Percentiles rank a stretch among this genome's conserved stretches.
These are phyloP conservation scores for Cephaloascus fragrans DNA, from an alignment of 805 yeast genomes.

Conservation along the genomic window DNA sequence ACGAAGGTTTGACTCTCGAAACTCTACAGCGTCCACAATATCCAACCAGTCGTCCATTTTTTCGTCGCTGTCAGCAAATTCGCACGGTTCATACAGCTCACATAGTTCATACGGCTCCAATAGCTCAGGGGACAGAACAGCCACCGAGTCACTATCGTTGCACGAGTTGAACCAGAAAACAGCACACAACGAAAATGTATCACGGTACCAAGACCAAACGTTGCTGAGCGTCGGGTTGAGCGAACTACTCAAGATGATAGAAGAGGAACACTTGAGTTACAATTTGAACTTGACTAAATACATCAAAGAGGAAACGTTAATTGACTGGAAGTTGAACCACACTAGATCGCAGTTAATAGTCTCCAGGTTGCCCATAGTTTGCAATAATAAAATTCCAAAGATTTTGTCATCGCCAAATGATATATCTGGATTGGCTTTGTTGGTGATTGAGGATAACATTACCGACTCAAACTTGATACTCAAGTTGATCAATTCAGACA, in stretches of 20 bases:
- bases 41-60: not conserved
- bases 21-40: not conserved
- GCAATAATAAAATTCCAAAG: slow-evolving; percentile 20
- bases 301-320: slow-evolving; percentile 15
- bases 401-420: slow-evolving; percentile 17
- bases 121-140: too few species aligned
- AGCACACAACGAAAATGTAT: not conserved
- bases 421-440: slow-evolving; percentile 22
- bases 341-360: slow-evolving; percentile 30
- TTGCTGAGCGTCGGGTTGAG: not conserved
- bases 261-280: not conserved
- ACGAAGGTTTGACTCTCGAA: not conserved
- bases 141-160: too few species aligned
- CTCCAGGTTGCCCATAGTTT: slow-evolving; percentile 24
- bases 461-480: slow-evolving; percentile 32
- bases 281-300: not conserved
- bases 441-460: slow-evolving; percentile 32
- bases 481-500: slow-evolving; percentile 26
- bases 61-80: not conserved
- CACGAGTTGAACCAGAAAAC: too few species aligned
- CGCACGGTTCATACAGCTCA: not conserved
- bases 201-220: too few species aligned
- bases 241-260: too few species aligned
- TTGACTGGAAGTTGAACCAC: slow-evolving; percentile 35
- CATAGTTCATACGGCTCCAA: too few species aligned